Evolutionary conservation across 306 rosid genomes (phyloP), one percentile per base, ranked within the genome.

Genomic region (Begonia loranthoides): DNA sequence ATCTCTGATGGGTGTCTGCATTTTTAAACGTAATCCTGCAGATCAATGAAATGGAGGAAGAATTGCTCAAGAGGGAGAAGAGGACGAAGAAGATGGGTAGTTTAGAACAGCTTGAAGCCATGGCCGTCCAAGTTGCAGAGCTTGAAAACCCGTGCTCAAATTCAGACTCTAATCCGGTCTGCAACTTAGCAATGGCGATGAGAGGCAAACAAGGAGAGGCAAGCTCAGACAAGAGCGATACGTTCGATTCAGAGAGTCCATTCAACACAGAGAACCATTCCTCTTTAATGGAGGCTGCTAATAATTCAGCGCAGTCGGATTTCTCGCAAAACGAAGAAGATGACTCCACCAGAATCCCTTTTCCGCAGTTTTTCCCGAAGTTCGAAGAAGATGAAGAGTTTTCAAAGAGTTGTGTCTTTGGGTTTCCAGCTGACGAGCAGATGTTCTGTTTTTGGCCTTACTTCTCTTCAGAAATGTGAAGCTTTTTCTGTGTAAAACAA

Each of bases 281-380:
- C 3, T 66, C 82, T 36, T 59, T 83, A 41, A 33, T 73, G 41
- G 95, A 84, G 67, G 89, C 87, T 16, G 66, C 76, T 6, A 74
- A 78, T 62, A 74, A 78, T 62, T 84, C 83, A 14, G 76, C 84
- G 2, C 90, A 73, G 15, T 79, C 87, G 0, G 88, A 83, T 73
- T 79, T 74, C 75, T 83, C 94, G 36, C 84, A 77, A 15, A 84
- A 80, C 50, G 87, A 83, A 57, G 94, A 83, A 10, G 85, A 77
- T 58, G 45, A 44, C 50, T 57, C 64, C 38, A 50, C 70, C 56
- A 66, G 59, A 56, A 72, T 56, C 49, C 66, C 74, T 40, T 67
- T 77, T 59, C 75, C 69, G 8, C 69, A 73, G 6, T 61, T 33
- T 55, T 66, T 76, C 14, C 74, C 76, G 2, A 83, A 83, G 58